Evolutionary conservation across 352 stramenopile species (phyloP).

Genomic region (Pythium apleroticum): DNA sequence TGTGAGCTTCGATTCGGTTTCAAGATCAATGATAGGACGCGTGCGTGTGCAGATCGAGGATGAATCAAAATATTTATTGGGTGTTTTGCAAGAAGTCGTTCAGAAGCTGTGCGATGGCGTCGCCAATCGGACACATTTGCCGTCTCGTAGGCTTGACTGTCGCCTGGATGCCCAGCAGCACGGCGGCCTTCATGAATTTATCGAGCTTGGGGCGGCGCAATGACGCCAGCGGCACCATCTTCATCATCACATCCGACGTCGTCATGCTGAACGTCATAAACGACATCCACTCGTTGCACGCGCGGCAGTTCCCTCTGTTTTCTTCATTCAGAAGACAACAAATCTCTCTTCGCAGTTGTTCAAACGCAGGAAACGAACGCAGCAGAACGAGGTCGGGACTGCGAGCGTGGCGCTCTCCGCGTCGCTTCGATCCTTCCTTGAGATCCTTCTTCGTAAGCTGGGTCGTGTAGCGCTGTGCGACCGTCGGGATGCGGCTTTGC

Average conservation of each 20-base stretch:
- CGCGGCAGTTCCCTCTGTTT: constrained; percentile 14
- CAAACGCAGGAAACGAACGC: constrained; percentile 14
- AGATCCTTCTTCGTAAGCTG: neutral
- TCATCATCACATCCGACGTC: constrained; percentile 10
- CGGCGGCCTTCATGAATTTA: constrained; percentile 17
- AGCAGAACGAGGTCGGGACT: constrained; percentile 1
- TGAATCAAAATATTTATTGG: neutral
- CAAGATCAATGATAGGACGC: too few species aligned
- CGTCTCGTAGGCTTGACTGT: constrained; percentile 8
- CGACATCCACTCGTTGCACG: constrained; percentile 27
- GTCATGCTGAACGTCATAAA: constrained; percentile 18
- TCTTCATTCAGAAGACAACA: constrained; percentile 8
- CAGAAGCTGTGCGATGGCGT: constrained; percentile 11
- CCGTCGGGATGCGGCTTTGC: constrained; percentile 16
- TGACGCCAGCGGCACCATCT: constrained; percentile 1
- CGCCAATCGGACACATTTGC: constrained; percentile 9
- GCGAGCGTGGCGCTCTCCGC: neutral
- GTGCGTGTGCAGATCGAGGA: neutral
- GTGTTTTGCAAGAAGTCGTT: constrained; percentile 9
- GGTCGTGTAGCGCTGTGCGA: neutral
- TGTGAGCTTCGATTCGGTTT: neutral
- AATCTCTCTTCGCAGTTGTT: constrained; percentile 12
- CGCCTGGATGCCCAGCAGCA: constrained; percentile 18
- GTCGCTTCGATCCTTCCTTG: constrained; percentile 2
- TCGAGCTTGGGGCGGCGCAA: constrained; percentile 10